Percentiles rank a stretch among this genome's conserved stretches.
Conservation (phyloP, 2,329 filamentous ascomycete species). For the Polychaeton citri region DNA sequence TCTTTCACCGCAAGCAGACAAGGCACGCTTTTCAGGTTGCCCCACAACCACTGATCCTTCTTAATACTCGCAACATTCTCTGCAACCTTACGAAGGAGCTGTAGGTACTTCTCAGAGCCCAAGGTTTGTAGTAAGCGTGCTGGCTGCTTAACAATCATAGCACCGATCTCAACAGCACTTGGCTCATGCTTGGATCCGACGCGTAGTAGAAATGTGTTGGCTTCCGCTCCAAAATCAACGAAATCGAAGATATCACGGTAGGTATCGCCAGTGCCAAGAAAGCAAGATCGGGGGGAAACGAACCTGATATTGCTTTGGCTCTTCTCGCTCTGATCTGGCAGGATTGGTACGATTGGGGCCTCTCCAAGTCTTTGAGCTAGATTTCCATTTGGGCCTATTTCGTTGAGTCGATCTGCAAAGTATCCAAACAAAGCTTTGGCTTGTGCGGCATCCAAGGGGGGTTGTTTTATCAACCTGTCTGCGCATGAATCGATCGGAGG, state of each 20-base stretch:
- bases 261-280: conserved; percentile 57
- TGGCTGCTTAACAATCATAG: conserved; percentile 71
- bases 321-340: conserved; percentile 7
- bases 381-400: conserved; percentile 47
- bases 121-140: conserved; percentile 68
- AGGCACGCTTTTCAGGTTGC: conserved; percentile 57
- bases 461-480: conserved; percentile 54
- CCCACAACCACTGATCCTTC: conserved; percentile 65
- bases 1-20: conserved; percentile 81
- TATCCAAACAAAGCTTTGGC: conserved; percentile 70
- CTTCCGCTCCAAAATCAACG: conserved; percentile 79
- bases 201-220: conserved; percentile 76
- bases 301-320: conserved; percentile 30
- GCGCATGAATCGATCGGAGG: conserved; percentile 69
- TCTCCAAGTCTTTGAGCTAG: conserved; percentile 48
- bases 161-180: conserved; percentile 71
- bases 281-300: conserved; percentile 60
- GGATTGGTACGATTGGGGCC: conserved; percentile 60
- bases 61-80: conserved; percentile 58
- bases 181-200: conserved; percentile 88
- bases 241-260: conserved; percentile 95
- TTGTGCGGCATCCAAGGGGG: conserved; percentile 52
- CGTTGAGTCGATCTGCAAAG: conserved; percentile 61
- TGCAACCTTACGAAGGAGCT: conserved; percentile 66
- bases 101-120: conserved; percentile 76